Percentiles rank a stretch among this genome's conserved stretches.
phyloP scores from a whole-genome alignment of 306 rosid species.

The Begonia masoniana region DNA sequence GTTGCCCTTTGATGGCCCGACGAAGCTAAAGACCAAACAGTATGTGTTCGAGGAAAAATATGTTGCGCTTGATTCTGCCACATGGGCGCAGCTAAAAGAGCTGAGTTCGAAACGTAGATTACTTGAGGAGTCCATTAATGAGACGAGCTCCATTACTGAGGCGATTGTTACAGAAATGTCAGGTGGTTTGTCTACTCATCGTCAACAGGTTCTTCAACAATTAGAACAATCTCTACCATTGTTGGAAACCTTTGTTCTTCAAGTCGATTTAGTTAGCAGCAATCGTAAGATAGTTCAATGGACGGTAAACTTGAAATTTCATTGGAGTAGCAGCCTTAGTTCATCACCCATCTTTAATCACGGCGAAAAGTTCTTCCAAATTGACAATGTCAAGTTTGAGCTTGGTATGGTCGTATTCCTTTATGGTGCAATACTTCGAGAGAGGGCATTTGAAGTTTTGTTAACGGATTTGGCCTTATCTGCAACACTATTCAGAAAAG shows the following conservation, averaged over 20 bases:
- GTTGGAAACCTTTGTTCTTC: constrained; percentile 43
- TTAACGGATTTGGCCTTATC: constrained; percentile 57
- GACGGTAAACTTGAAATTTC: constrained; percentile 35
- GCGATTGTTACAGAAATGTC: constrained; percentile 74
- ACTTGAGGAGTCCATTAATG: constrained; percentile 48
- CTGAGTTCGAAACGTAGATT: constrained; percentile 63
- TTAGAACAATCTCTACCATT: constrained; percentile 56
- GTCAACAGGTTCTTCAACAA: constrained; percentile 57
- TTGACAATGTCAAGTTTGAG: constrained; percentile 47
- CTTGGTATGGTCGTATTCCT: constrained; percentile 55
- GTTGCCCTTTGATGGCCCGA: constrained; percentile 47
- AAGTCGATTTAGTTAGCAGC: constrained; percentile 15
- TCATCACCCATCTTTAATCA: constrained; percentile 42
- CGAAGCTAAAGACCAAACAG: constrained; percentile 65
- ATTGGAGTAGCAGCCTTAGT: constrained; percentile 55
- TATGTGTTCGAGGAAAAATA: constrained; percentile 55
- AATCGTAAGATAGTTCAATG: constrained; percentile 18
- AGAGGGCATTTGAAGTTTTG: constrained; percentile 56
- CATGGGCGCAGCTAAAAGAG: constrained; percentile 75
- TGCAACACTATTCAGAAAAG: constrained; percentile 51
- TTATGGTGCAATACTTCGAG: constrained; percentile 49
- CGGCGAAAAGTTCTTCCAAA: constrained; percentile 44
- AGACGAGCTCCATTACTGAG: constrained; percentile 45
- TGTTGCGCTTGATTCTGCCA: constrained; percentile 41
- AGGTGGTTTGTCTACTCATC: constrained; percentile 55